Percentiles rank a stretch among this genome's conserved stretches.
Conservation (phyloP, 805 yeast genomes). For the Candida cerambycidarum region DNA sequence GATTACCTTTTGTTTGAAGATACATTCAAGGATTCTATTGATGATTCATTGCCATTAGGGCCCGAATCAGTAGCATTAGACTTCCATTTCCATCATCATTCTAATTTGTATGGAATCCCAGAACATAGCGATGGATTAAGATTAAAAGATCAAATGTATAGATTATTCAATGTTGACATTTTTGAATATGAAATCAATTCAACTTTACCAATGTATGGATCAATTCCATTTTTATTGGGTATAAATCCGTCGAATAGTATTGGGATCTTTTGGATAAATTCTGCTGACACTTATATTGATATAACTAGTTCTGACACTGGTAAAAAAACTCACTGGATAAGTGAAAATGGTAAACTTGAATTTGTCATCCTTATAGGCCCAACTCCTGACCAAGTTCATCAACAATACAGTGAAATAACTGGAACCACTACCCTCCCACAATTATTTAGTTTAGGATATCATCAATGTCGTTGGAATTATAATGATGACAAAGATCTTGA, state of each 20-base stretch:
- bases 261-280: conserved; percentile 89
- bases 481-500: conserved; percentile 84
- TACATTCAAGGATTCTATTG: conserved; percentile 61
- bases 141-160: conserved; percentile 68
- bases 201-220: conserved; percentile 89
- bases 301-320: conserved; percentile 26
- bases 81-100: conserved; percentile 58
- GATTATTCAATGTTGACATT: conserved; percentile 90
- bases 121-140: conserved; percentile 87
- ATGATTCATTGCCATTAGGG: conserved; percentile 71
- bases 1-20: conserved; percentile 70
- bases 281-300: conserved; percentile 91
- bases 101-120: conserved; percentile 87
- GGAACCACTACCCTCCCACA: conserved; percentile 78
- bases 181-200: conserved; percentile 88
- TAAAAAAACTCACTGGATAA: conserved; percentile 82
- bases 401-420: conserved; percentile 64
- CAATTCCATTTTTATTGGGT: conserved; percentile 85
- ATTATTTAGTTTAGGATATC: conserved; percentile 80
- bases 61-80: conserved; percentile 91
- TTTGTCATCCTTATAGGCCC: conserved; percentile 64
- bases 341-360: conserved; percentile 86
- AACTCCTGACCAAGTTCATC: conserved; percentile 54
- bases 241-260: conserved; percentile 47
- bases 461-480: conserved; percentile 98